Conservation (phyloP, 2,329 filamentous ascomycete genomes). For the Monosporascus sp. region DNA sequence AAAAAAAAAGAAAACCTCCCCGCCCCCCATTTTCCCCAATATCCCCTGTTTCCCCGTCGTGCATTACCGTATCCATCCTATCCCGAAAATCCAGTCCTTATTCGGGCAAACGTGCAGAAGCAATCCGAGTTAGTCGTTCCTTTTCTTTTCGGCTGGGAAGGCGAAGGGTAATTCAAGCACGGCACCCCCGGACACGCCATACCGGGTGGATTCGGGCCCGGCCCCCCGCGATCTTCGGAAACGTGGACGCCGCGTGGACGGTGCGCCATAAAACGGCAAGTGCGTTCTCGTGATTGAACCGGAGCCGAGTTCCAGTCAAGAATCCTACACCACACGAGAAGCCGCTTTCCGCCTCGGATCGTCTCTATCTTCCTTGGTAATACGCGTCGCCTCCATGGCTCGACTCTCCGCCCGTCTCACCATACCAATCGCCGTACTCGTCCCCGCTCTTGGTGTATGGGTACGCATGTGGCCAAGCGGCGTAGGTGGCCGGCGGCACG, state of each 20-base stretch:
- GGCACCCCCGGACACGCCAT: too few relatives aligned
- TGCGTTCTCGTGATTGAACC: not conserved
- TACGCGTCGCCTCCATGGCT: constrained; percentile 3
- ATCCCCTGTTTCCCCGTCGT: not conserved
- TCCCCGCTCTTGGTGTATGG: constrained; percentile 35
- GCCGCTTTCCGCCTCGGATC: too few relatives aligned
- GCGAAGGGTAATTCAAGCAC: not conserved
- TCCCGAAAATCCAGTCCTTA: not conserved
- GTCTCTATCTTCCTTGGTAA: constrained; percentile 2
- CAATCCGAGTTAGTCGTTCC: too few relatives aligned
- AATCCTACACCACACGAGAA: too few relatives aligned
- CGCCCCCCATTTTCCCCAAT: not conserved
- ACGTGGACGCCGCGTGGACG: too few relatives aligned
- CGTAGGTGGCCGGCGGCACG: constrained; percentile 32
- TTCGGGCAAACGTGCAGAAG: not conserved
- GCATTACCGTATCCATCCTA: not conserved
- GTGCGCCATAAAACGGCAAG: not conserved
- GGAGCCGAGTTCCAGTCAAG: too few relatives aligned
- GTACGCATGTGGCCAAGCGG: constrained; percentile 41
- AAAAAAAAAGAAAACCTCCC: not conserved
- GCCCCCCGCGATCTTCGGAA: too few relatives aligned
- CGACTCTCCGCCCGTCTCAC: constrained; percentile 30
- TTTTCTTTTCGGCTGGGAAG: not conserved
- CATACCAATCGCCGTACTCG: constrained; percentile 25
- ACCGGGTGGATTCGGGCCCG: too few relatives aligned